phyloP scores from a whole-genome alignment of 1,139 yeast species.

The Suhomyces wounanorum region DNA sequence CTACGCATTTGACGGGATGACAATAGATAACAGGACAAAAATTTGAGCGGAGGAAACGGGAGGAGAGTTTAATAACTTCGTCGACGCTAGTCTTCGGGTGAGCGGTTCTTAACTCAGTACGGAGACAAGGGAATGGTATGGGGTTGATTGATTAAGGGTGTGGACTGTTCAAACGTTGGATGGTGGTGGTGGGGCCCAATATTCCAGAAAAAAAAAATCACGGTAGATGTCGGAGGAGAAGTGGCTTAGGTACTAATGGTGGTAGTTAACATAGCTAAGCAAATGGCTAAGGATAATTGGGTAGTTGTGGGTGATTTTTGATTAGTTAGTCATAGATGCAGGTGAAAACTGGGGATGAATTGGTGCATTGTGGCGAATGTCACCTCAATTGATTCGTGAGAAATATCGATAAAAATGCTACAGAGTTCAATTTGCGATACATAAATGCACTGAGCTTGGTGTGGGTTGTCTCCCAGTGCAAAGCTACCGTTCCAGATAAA shows the following conservation, averaged over 20 bases:
- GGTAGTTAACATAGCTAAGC: background rate
- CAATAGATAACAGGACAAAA: background rate
- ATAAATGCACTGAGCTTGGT: no score
- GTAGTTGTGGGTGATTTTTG: background rate
- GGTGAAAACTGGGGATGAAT: background rate
- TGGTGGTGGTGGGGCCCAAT: slow-evolving; percentile 1
- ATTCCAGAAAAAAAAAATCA: background rate
- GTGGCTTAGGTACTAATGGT: background rate
- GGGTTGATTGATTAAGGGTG: background rate
- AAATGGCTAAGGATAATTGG: background rate
- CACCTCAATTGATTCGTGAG: background rate
- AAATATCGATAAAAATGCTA: background rate
- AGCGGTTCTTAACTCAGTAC: background rate
- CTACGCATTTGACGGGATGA: slow-evolving; percentile 5
- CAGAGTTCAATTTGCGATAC: background rate
- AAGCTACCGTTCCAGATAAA: background rate
- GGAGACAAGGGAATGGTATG: background rate
- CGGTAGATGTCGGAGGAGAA: slow-evolving; percentile 1
- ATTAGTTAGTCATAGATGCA: background rate
- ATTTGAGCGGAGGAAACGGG: background rate
- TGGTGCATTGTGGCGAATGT: background rate
- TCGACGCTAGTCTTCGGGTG: background rate
- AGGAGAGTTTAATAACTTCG: background rate
- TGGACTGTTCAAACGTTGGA: background rate
- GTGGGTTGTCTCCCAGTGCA: background rate